Evolutionary conservation across 2,329 filamentous ascomycete species (phyloP), one percentile per base, ranked within the genome.

Genomic region (Arthrobotrys entomopaga): DNA sequence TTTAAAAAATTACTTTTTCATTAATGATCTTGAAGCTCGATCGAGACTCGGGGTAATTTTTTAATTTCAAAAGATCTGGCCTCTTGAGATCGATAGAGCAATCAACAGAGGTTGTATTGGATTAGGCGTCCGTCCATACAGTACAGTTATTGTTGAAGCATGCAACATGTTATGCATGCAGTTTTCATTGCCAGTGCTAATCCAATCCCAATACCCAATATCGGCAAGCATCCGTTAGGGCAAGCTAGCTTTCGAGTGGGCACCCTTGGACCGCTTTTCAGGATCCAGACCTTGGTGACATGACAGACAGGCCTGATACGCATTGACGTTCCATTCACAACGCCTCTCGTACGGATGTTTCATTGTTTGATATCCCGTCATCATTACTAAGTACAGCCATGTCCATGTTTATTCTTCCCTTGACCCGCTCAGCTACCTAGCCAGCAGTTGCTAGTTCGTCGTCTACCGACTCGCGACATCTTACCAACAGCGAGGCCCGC

Each of bases 381-480:
- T 19, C 49, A 26, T 40, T 38, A 40, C 50, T 66, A 54, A 52
- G 34, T 38, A 24, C 43, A 7, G 16, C n/a, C 43, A 7, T 48
- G 8, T 7, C 16, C 34, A 7, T 40, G 13, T 40, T 40, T 40
- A 40, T 7, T 34, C 29, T 34, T 34, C 29, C 5, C 29, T 34
- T 8, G 29, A 10, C 2, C 29, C 7, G 29, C 29, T 34, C 29
- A 34, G 29, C 29, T 5, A 34, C 6, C 29, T 34, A 34, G 10
- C 29, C 10, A 42, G 38, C 10, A 10, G 42, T 13, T 20, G 50
- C n/a, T n/a, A n/a, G 48, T 53, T 24, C 42, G 54, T 54, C 49
- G 64, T 56, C 56, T 59, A 19, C 56, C 65, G 65, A 69, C 65
- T 61, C 49, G 56, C 56, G 65, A 69, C 40, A 3, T 69, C 56